These are phyloP conservation scores for Phytopythium mirpurense DNA, from an alignment of 352 stramenopile genomes.

Conservation along the genomic window DNA sequence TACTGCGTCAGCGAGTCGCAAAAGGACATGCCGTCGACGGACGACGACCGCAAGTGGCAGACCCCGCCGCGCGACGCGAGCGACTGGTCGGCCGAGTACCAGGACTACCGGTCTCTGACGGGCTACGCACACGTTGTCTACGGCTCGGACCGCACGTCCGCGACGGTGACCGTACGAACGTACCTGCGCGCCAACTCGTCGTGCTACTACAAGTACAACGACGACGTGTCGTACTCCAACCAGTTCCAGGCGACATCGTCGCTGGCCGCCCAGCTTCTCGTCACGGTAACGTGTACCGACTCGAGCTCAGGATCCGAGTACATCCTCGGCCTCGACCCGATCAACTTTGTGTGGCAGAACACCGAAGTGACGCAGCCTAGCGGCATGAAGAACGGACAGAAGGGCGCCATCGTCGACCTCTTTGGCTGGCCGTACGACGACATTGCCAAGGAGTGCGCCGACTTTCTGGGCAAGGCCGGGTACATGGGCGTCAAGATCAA, in stretches of 20 bases:
- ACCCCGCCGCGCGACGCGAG: constrained; percentile 35
- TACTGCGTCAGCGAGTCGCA: constrained; percentile 18
- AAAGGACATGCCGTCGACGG: constrained; percentile 11
- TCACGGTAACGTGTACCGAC: constrained; percentile 23
- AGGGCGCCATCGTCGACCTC: constrained; percentile 58
- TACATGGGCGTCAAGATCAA: constrained; percentile 75
- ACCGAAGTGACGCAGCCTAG: constrained; percentile 23
- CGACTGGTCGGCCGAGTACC: constrained; percentile 24
- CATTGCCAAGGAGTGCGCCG: constrained; percentile 52
- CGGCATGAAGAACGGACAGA: constrained; percentile 38
- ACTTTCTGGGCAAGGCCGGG: constrained; percentile 55
- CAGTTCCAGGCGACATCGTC: constrained; percentile 16
- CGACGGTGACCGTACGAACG: constrained; percentile 35
- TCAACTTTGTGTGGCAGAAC: constrained; percentile 67
- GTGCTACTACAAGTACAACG: constrained; percentile 42
- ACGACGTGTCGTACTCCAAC: constrained; percentile 12
- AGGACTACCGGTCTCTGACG: constrained; percentile 39
- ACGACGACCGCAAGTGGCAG: constrained; percentile 39
- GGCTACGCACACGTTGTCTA: constrained; percentile 46
- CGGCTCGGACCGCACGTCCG: constrained; percentile 18
- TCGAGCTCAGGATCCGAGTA: constrained; percentile 10
- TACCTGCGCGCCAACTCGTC: constrained; percentile 14
- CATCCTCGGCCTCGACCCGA: constrained; percentile 40
- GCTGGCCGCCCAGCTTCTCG: constrained; percentile 24
- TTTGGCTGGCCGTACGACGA: constrained; percentile 67